Conservation (phyloP, 108 stramenopile species). For the Chaetoceros tenuissimus region DNA sequence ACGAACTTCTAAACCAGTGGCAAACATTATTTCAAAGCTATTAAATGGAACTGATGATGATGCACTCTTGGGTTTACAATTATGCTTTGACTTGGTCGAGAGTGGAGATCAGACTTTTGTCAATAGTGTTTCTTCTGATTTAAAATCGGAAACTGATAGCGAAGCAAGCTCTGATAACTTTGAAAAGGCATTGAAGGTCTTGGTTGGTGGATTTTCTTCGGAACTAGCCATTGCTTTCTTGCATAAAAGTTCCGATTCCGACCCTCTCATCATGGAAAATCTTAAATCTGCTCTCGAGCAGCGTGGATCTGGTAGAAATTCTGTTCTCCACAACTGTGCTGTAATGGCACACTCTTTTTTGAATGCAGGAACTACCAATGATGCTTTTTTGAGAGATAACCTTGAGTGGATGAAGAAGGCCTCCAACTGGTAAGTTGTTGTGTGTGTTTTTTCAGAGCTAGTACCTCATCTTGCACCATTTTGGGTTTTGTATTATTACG, state of each 20-base stretch:
- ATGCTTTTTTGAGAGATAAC: constrained; percentile 93
- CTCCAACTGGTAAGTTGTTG: constrained; percentile 91
- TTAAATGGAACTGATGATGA: constrained; percentile 53
- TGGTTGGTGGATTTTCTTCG: constrained; percentile 75
- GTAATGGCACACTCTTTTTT: constrained; percentile 90
- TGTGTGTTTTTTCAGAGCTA: not conserved
- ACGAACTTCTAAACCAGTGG: constrained; percentile 48
- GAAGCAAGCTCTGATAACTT: constrained; percentile 18
- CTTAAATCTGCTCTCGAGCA: constrained; percentile 87
- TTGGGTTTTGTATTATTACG: constrained; percentile 1
- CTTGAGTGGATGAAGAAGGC: constrained; percentile 99
- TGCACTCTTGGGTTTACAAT: constrained; percentile 88
- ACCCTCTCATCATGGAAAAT: constrained; percentile 75
- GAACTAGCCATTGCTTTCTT: constrained; percentile 84
- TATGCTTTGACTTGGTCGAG: constrained; percentile 92
- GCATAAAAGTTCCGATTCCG: constrained; percentile 80
- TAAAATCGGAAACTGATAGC: constrained; percentile 14
- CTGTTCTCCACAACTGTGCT: constrained; percentile 91
- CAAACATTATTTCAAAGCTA: constrained; percentile 54
- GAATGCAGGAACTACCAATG: constrained; percentile 94
- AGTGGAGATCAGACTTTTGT: constrained; percentile 93
- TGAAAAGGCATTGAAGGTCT: constrained; percentile 31
- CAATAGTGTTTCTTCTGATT: constrained; percentile 39
- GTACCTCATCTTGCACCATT: not conserved
- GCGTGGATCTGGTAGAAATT: constrained; percentile 53